Percentiles rank a stretch among this genome's conserved stretches.
Conservation (phyloP, 1,284 basidiomycete genomes). For the Singerocomus inundabilis region DNA sequence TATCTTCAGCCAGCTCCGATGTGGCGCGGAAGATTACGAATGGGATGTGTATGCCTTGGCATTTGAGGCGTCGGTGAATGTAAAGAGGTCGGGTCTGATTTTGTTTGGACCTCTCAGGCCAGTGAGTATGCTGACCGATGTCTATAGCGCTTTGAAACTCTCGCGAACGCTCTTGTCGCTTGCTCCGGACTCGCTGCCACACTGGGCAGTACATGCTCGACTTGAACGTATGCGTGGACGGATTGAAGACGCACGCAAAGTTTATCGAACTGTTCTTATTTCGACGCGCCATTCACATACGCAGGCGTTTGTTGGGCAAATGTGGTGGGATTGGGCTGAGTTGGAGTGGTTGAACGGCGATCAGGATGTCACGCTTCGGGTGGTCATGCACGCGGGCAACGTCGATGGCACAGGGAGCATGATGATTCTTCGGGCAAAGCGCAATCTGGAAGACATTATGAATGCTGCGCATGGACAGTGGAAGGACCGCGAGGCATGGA, state of each 20-base stretch:
- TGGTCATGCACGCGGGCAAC: slow-evolving; percentile 54
- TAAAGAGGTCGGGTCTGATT: slow-evolving; percentile 52
- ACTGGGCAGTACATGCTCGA: slow-evolving; percentile 83
- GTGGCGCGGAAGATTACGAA: slow-evolving; percentile 46
- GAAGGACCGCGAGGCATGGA: slow-evolving; percentile 61
- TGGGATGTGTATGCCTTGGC: slow-evolving; percentile 67
- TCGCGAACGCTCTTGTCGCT: slow-evolving; percentile 70
- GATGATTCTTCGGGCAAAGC: slow-evolving; percentile 57
- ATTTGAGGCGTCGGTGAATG: slow-evolving; percentile 63
- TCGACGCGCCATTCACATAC: slow-evolving; percentile 39
- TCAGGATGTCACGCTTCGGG: slow-evolving; percentile 47
- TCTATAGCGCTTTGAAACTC: slow-evolving; percentile 63
- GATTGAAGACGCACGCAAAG: slow-evolving; percentile 73
- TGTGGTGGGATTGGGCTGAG: slow-evolving; percentile 91
- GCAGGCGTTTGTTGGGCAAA: slow-evolving; percentile 39
- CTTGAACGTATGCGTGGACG: slow-evolving; percentile 75
- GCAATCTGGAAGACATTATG: slow-evolving; percentile 51
- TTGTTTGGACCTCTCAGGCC: slow-evolving; percentile 2
- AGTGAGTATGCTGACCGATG: slow-evolving; percentile 8
- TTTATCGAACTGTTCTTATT: slow-evolving; percentile 71
- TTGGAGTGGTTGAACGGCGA: slow-evolving; percentile 78
- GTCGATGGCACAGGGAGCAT: slow-evolving; percentile 52
- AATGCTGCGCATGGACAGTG: slow-evolving; percentile 36
- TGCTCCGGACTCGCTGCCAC: slow-evolving; percentile 62
- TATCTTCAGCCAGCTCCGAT: slow-evolving; percentile 58